Conservation (phyloP, 495 filamentous ascomycete species). For the Staphylotrichum longicolle region DNA sequence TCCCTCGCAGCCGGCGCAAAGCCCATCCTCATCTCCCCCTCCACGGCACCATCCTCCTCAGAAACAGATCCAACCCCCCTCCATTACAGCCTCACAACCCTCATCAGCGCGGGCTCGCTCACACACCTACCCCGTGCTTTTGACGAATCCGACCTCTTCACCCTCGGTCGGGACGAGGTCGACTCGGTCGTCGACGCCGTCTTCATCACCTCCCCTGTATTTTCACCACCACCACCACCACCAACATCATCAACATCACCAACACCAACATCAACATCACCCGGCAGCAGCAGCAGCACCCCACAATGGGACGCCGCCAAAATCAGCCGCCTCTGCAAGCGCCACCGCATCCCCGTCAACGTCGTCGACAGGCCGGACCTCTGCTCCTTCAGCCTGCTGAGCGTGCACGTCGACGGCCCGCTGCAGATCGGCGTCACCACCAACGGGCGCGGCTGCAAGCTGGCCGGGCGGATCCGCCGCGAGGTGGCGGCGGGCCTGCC, state of each 20-base stretch:
- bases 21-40: slow-evolving; percentile 73
- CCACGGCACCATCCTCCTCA: not conserved
- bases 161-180: slow-evolving; percentile 75
- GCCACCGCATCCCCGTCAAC: slow-evolving; percentile 86
- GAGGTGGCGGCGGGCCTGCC: slow-evolving; percentile 83
- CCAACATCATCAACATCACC: too few relatives aligned
- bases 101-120: slow-evolving; percentile 69
- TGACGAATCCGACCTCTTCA: slow-evolving; percentile 69
- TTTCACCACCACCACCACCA: not conserved
- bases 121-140: slow-evolving; percentile 71
- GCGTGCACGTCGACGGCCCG: slow-evolving; percentile 84
- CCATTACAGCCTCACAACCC: slow-evolving; percentile 70
- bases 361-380: slow-evolving; percentile 82
- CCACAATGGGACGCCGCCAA: not conserved
- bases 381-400: slow-evolving; percentile 88
- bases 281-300: too few relatives aligned
- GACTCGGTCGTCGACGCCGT: slow-evolving; percentile 81
- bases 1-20: slow-evolving; percentile 83
- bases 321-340: slow-evolving; percentile 72
- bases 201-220: slow-evolving; percentile 65
- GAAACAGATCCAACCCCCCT: slow-evolving; percentile 37
- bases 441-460: slow-evolving; percentile 91
- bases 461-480: slow-evolving; percentile 83
- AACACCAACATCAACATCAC: too few relatives aligned
- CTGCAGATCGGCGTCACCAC: slow-evolving; percentile 95